Evolutionary conservation across 2,329 filamentous ascomycete genomes (phyloP).

Genomic region (Sarocladiaceae sp.): DNA sequence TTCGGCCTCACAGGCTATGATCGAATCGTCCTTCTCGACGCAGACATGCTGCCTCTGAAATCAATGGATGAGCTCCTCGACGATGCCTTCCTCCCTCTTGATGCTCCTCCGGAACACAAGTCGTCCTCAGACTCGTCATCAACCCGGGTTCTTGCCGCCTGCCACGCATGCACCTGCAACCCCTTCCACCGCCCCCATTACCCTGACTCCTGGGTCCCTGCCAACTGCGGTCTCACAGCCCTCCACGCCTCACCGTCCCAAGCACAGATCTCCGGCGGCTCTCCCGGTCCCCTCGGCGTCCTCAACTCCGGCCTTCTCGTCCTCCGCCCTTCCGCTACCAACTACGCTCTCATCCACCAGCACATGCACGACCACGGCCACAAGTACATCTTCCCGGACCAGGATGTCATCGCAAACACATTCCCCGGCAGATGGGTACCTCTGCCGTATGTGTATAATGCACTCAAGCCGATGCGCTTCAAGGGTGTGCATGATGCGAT

Average conservation of each 20-base stretch:
- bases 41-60: slow-evolving; percentile 74
- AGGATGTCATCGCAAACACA: slow-evolving; percentile 49
- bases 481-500: slow-evolving; percentile 46
- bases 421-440: slow-evolving; percentile 51
- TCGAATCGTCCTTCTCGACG: slow-evolving; percentile 77
- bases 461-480: slow-evolving; percentile 53
- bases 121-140: slow-evolving; percentile 32
- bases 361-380: slow-evolving; percentile 41
- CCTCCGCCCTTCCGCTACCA: slow-evolving; percentile 40
- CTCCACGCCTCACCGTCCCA: slow-evolving; percentile 41
- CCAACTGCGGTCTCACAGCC: slow-evolving; percentile 52
- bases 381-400: slow-evolving; percentile 51
- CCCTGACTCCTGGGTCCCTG: slow-evolving; percentile 59
- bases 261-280: slow-evolving; percentile 41
- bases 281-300: slow-evolving; percentile 41
- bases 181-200: slow-evolving; percentile 74
- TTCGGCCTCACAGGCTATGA: slow-evolving; percentile 73
- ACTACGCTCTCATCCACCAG: slow-evolving; percentile 44
- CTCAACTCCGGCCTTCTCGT: slow-evolving; percentile 51
- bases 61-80: slow-evolving; percentile 95
- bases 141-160: slow-evolving; percentile 72
- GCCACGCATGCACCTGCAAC: slow-evolving; percentile 83
- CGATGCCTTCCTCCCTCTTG: slow-evolving; percentile 49
- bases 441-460: slow-evolving; percentile 56
- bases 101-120: slow-evolving; percentile 30